Percentiles rank a stretch among this genome's conserved stretches.
These are phyloP conservation scores for Setomelanomma holmii DNA, from an alignment of 2,329 filamentous ascomycete genomes.

Conservation along the genomic window DNA sequence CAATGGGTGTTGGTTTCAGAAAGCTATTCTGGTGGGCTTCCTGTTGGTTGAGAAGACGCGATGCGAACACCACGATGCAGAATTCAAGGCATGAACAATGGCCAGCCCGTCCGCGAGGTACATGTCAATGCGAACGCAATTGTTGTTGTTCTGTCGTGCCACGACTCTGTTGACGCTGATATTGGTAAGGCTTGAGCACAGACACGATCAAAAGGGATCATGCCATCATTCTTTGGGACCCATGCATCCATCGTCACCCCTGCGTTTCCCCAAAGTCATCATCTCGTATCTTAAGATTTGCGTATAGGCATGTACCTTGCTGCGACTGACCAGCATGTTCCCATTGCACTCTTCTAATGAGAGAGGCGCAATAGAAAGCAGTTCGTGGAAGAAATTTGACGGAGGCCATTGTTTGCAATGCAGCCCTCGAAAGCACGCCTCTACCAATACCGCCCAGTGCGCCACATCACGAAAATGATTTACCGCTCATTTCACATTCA, in stretches of 20 bases:
- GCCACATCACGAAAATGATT: constrained; percentile 4
- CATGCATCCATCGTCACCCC: constrained; percentile 11
- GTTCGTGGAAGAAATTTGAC: background rate
- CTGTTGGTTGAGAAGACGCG: background rate
- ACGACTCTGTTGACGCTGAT: constrained; percentile 14
- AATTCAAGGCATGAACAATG: constrained; percentile 9
- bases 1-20: background rate
- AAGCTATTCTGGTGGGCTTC: no score
- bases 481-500: constrained; percentile 15
- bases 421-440: background rate
- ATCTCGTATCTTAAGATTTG: constrained; percentile 7
- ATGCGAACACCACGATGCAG: background rate
- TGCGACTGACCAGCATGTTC: background rate
- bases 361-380: background rate
- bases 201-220: constrained; percentile 11
- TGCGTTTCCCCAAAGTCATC: constrained; percentile 17
- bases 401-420: background rate
- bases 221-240: constrained; percentile 7
- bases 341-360: background rate
- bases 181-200: constrained; percentile 1
- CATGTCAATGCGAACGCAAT: constrained; percentile 13
- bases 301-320: background rate
- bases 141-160: constrained; percentile 20
- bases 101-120: constrained; percentile 5
- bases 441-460: constrained; percentile 5